A percentile compares a stretch with the other conserved stretches of the same genome.
These are phyloP conservation scores for Sarocladium oryzae DNA, from an alignment of 2,329 filamentous ascomycete genomes.

Conservation along the genomic window DNA sequence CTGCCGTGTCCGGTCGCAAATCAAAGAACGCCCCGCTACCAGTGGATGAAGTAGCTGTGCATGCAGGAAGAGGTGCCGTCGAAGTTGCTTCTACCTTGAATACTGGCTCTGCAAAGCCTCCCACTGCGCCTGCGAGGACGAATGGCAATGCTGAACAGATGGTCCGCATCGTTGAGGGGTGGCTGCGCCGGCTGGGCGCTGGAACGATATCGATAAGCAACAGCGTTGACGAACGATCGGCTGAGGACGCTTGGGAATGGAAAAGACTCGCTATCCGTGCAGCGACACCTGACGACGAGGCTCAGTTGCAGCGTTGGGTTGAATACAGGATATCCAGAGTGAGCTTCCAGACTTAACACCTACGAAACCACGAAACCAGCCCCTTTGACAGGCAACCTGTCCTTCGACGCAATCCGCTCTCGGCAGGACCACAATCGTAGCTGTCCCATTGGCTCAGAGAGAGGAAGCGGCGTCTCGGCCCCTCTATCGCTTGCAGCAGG, in stretches of 20 bases:
- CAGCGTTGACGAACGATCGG: background rate
- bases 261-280: too few species aligned
- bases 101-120: constrained; percentile 19
- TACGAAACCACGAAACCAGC: too few species aligned
- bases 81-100: constrained; percentile 30
- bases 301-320: background rate
- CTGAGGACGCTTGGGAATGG: too few species aligned
- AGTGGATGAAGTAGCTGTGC: constrained; percentile 49
- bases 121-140: constrained; percentile 26
- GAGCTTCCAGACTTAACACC: too few species aligned
- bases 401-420: background rate
- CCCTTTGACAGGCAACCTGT: constrained; percentile 3
- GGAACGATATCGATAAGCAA: constrained; percentile 1
- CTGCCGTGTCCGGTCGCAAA: constrained; percentile 47
- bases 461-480: background rate
- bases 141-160: constrained; percentile 24
- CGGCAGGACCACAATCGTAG: constrained; percentile 4
- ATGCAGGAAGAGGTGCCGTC: constrained; percentile 40
- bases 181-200: constrained; percentile 1
- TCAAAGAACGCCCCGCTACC: constrained; percentile 55
- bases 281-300: too few species aligned
- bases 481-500: background rate
- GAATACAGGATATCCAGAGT: background rate
- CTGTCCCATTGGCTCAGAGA: constrained; percentile 1
- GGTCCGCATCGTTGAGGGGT: constrained; percentile 20